Base-by-base conservation (phyloP, 2,329 filamentous ascomycete genomes). In the Diplodia mutila region DNA sequence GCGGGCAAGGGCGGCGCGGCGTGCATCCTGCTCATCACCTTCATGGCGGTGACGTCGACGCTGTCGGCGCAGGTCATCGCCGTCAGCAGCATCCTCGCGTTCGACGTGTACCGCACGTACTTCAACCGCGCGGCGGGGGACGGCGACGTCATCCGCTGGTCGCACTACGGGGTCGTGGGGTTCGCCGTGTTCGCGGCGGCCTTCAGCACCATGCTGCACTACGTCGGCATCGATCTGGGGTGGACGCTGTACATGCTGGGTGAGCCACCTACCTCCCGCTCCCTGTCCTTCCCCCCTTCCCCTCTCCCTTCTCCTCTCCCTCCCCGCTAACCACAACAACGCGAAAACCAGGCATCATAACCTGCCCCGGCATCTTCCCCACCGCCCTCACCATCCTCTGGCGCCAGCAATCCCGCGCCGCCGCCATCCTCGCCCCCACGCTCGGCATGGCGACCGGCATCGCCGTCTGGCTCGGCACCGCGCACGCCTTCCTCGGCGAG, bases 241-340 rank as follows among this genome's bases (percentile, higher is more conserved):
- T 87, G 84, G 85, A 85, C 83, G 0, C 69, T 86, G 1, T 86
- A 86, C 69, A 84, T 86, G 83, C 79, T 86, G 0, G 61, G n/a
- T n/a, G n/a, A n/a, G n/a, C n/a, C n/a, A n/a, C n/a, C n/a, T n/a
- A n/a, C n/a, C n/a, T n/a, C n/a, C n/a, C n/a, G n/a, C n/a, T n/a
- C n/a, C n/a, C n/a, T n/a, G n/a, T n/a, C n/a, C n/a, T n/a, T n/a
- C n/a, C n/a, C n/a, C n/a, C n/a, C n/a, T n/a, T n/a, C n/a, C n/a
- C n/a, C n/a, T n/a, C n/a, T n/a, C n/a, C n/a, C n/a, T n/a, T n/a
- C n/a, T n/a, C n/a, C n/a, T n/a, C n/a, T n/a, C n/a, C n/a, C n/a
- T n/a, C n/a, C n/a, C n/a, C n/a, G n/a, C n/a, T n/a, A n/a, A n/a
- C n/a, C n/a, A n/a, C n/a, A n/a, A n/a, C n/a, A n/a, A n/a, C n/a